Evolutionary conservation across 768 basidiomycete species (phyloP).

Genomic region (Cystofilobasidium macerans): DNA sequence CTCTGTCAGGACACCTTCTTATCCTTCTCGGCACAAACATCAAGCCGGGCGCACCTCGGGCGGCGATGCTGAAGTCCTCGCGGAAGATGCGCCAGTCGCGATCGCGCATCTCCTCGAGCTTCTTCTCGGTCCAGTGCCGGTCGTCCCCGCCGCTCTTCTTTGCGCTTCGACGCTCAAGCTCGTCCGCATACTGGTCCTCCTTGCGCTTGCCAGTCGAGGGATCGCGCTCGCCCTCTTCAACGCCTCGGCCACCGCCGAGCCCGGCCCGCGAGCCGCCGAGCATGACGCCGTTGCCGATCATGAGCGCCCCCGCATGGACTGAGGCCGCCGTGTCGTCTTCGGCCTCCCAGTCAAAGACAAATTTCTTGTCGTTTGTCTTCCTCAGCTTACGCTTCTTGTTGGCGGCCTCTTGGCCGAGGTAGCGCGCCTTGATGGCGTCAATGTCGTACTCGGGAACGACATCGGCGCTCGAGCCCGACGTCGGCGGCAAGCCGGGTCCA

Average conservation of each 20-base stretch:
- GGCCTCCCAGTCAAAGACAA: slow-evolving; percentile 98
- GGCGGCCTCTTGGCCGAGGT: slow-evolving; percentile 66
- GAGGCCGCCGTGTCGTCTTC: slow-evolving; percentile 76
- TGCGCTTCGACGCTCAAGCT: slow-evolving; percentile 70
- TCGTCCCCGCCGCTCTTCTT: slow-evolving; percentile 76
- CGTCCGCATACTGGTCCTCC: slow-evolving; percentile 50
- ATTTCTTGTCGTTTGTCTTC: slow-evolving; percentile 90
- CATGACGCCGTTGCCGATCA: slow-evolving; percentile 31
- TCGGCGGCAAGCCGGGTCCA: slow-evolving; percentile 40
- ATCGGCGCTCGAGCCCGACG: slow-evolving; percentile 34
- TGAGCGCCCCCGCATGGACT: slow-evolving; percentile 29
- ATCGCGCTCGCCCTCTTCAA: slow-evolving; percentile 1
- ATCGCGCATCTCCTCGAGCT: slow-evolving; percentile 84
- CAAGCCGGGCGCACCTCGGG: slow-evolving; percentile 65
- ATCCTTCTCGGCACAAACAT: too few species aligned
- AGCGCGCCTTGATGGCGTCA: slow-evolving; percentile 73
- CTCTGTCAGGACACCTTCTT: too few species aligned
- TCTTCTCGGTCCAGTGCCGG: slow-evolving; percentile 95
- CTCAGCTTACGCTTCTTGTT: slow-evolving; percentile 56
- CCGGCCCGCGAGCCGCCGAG: slow-evolving; percentile 38
- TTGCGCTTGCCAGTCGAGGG: slow-evolving; percentile 4
- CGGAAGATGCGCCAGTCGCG: slow-evolving; percentile 98
- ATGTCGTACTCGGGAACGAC: slow-evolving; percentile 55
- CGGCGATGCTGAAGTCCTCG: slow-evolving; percentile 94
- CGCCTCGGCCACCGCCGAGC: slow-evolving; percentile 31